A percentile compares a stretch with the other conserved stretches of the same genome.
These are phyloP conservation scores for Alternaria angustiovoidea DNA, from an alignment of 2,329 filamentous ascomycete genomes.

Conservation along the genomic window DNA sequence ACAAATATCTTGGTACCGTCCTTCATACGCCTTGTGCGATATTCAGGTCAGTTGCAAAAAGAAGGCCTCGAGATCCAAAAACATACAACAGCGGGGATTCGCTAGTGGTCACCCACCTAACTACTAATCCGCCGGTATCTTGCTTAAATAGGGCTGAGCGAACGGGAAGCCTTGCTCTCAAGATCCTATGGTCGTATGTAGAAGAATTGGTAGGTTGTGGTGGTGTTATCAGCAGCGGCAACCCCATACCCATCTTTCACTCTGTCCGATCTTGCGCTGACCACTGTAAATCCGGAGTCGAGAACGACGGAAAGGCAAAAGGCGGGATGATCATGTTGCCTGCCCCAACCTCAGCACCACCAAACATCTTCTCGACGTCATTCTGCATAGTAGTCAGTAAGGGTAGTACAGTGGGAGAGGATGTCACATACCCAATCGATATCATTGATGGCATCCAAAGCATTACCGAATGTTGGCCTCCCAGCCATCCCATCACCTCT, in stretches of 20 bases:
- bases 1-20: not conserved
- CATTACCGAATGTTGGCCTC: slow-evolving; percentile 24
- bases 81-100: not conserved
- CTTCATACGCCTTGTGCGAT: not conserved
- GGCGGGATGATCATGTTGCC: slow-evolving; percentile 46
- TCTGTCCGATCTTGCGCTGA: not conserved
- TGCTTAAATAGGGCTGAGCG: not conserved
- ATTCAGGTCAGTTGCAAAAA: not conserved
- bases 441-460: slow-evolving; percentile 53
- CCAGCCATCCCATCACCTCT: not conserved
- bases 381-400: slow-evolving; percentile 42
- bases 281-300: slow-evolving; percentile 35
- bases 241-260: not conserved
- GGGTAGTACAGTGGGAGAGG: not conserved
- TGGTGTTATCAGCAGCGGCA: not conserved
- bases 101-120: not conserved
- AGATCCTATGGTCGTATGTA: not conserved
- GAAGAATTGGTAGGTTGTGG: not conserved
- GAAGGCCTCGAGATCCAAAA: not conserved
- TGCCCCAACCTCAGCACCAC: slow-evolving; percentile 37
- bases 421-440: slow-evolving; percentile 70
- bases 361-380: slow-evolving; percentile 58
- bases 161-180: not conserved
- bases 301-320: slow-evolving; percentile 46
- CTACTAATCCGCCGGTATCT: not conserved